Evolutionary conservation across 768 basidiomycete species (phyloP), one percentile per base, ranked within the genome.

Genomic region (Chalciporus chontae): DNA sequence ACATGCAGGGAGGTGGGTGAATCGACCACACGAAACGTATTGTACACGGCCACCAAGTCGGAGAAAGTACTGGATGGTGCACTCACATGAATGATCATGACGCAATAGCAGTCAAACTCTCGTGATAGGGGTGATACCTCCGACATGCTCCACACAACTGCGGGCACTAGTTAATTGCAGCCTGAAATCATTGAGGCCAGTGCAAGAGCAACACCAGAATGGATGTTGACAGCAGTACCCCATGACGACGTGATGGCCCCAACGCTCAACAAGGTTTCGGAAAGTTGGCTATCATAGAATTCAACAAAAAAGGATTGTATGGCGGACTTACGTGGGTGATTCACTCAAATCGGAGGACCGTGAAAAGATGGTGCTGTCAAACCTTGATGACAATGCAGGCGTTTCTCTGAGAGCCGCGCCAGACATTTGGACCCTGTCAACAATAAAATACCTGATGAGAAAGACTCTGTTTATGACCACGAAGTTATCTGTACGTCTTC

Each of bases 311-410:
- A 10, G 31, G 56, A 21, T 40, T 49, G 45, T 29, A 31, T 45
- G 26, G 58, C 45, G 45, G 50, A 50, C 45, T 62, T 60, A 63
- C 52, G 58, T 65, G 60, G 61, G 45, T 17, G 39, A 27, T 17
- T 26, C 32, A 53, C 50, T 59, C 42, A 44, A 53, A 55, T 51
- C 57, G 40, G 60, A n/a, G 47, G 48, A 44, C 43, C 23, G 48
- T 48, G 24, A 59, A 55, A 53, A 55, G 49, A 43, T n/a, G n/a
- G n/a, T n/a, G n/a, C n/a, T 62, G 62, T 64, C 63, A 63, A 63
- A 60, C 60, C 49, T 51, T 62, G 59, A 48, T 60, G 58, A 59
- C 51, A 55, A 34, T 6, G 41, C 26, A 48, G 17, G 31, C 9
- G 31, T 31, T 42, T 38, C 45, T 58, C 50, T 46, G 50, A 43